These are phyloP conservation scores for Gnetum montanum DNA, from an alignment of 75 land plant genomes.

Conservation along the genomic window DNA sequence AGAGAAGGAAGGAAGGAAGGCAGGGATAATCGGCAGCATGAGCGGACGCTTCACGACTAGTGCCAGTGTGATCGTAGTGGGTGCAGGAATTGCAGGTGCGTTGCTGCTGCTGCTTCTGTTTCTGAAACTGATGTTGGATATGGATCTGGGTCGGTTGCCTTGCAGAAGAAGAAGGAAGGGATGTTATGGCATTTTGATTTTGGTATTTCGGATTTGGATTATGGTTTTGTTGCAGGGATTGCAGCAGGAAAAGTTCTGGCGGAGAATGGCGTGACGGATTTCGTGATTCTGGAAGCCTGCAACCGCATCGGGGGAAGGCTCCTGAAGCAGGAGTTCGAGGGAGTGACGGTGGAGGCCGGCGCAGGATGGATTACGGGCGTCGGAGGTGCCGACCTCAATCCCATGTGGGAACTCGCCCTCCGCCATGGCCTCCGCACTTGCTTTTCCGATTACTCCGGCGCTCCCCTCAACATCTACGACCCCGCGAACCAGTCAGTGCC, in stretches of 20 bases:
- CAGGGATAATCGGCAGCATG: no score
- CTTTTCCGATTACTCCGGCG: slow-evolving; percentile 50
- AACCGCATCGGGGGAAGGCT: slow-evolving; percentile 65
- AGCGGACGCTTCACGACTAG: no score
- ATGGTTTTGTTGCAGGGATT: slow-evolving; percentile 31
- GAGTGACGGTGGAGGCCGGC: slow-evolving; percentile 50
- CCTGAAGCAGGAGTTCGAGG: slow-evolving; percentile 39
- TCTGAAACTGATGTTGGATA: background rate
- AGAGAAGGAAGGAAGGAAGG: no score
- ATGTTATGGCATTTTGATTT: background rate
- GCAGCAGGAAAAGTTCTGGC: slow-evolving; percentile 55
- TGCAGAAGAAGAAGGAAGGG: background rate
- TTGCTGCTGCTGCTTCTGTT: no score
- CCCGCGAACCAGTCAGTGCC: no score
- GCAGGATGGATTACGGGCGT: slow-evolving; percentile 85
- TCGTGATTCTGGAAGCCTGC: slow-evolving; percentile 60
- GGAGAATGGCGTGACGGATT: slow-evolving; percentile 51
- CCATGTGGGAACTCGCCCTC: slow-evolving; percentile 59
- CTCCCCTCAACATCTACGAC: slow-evolving; percentile 55
- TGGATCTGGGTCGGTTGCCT: background rate
- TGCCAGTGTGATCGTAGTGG: background rate
- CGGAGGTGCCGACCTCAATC: slow-evolving; percentile 52
- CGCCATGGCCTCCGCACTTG: slow-evolving; percentile 28
- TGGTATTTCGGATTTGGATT: no score
- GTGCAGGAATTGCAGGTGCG: slow-evolving; percentile 5